Evolutionary conservation across 805 yeast species (phyloP), one percentile per base, ranked within the genome.

Genomic region (Lipomyces starkeyi): DNA sequence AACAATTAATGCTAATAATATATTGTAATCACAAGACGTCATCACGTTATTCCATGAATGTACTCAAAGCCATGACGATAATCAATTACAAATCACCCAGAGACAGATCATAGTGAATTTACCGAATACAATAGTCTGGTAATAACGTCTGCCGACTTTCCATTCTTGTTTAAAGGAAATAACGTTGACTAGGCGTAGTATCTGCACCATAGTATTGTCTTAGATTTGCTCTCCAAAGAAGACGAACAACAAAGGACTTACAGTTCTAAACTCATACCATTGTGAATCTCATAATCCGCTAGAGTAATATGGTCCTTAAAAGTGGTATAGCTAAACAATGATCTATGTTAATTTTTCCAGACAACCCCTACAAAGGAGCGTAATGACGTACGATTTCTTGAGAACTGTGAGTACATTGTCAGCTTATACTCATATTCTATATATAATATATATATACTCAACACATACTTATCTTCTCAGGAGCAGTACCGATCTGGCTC

Each of bases 221-320:
- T 22, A 58, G 20, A 20, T 20, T 6, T 13, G 13, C 4, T n/a
- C 35, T 22, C 29, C 17, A 6, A 27, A 22, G n/a, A 25, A 22
- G 20, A 17, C 22, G 54, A 9, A 22, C 35, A 20, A 25, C 11
- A 6, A 17, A 11, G 55, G 43, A 74, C 79, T 62, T 91, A 95
- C 77, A 94, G 80, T 79, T 94, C 99, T 72, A 94, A 79, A 78
- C 89, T 91, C 69, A 90, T 88, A 9, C 97, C 97, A 77, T 93
- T 89, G 75, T 93, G 97, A 22, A 94, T 87, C 77, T 94, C 99
- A 76, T 95, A 94, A 78, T 94, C 99, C n/a, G 90, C 97, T 58
- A 94, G 81, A 0, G 93, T 84, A 64, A 94, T 94, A 76, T 93
- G 98, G 75, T 94, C 95, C 76, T 95, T 95, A 77, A 86, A 87